Evolutionary conservation across 2,329 filamentous ascomycete genomes (phyloP), one percentile per base, ranked within the genome.

Genomic region (Diplocarpon rosae): DNA sequence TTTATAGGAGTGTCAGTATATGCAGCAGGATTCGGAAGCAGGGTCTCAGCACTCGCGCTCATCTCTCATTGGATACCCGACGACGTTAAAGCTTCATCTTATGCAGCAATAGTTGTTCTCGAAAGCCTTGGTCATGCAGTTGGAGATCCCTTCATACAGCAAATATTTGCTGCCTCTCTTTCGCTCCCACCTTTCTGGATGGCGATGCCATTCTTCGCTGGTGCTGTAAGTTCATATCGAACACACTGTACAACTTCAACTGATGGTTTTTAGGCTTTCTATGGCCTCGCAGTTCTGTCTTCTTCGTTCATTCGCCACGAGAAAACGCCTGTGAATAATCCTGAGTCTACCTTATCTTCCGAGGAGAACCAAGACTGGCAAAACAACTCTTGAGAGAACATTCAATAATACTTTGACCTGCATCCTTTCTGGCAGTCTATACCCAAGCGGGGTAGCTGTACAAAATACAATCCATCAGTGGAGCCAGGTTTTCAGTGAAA

Each of bases 51-150:
- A 0, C 44, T 61, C 0, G 54, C 58, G 1, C 45, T 60, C 2
- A 43, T 57, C 5, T 57, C 58, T 10, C 56, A 58, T 37, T 56
- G 50, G 47, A 54, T 60, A 2, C 42, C 56, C 1, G 49, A 55
- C 31, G 39, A 48, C 24, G 39, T 47, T 9, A 56, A 59, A 51
- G 55, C 58, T 5, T 57, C 52, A 0, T 37, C 59, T 7, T 61
- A 56, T 39, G 56, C 58, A 3, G 45, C 52, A 1, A 58, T 60
- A 15, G 52, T 52, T 1, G 56, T 60, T 1, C 49, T 61, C 11
- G 58, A 61, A 28, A 59, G 56, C 34, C 35, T 60, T 5, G 59
- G 59, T 5, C 57, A 60, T 45, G 52, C 53, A 8, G 28, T 57
- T 36, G 53, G 52, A 9, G 59, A 61, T 47, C 59, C 59, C 4